Percentiles rank a stretch among this genome's conserved stretches.
Evolutionary conservation across 1,139 yeast genomes (phyloP).

Genomic region (Debaryomyces subglobosus): DNA sequence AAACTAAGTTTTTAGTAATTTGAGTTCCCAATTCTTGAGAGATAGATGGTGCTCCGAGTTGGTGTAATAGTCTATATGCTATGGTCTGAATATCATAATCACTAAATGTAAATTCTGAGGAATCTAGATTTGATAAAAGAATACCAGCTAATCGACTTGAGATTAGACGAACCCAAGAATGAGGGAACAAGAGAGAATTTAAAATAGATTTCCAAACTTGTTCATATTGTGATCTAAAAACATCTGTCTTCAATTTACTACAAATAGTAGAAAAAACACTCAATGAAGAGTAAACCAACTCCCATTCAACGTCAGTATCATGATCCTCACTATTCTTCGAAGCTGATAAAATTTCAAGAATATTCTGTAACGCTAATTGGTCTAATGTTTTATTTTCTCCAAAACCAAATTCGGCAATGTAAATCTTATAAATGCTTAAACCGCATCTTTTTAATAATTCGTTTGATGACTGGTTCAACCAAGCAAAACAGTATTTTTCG

Average conservation of each 20-base stretch:
- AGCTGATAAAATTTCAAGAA: conserved; percentile 42
- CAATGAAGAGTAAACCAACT: conserved; percentile 68
- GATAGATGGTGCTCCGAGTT: conserved; percentile 77
- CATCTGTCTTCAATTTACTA: conserved; percentile 29
- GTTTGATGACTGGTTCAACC: conserved; percentile 67
- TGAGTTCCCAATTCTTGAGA: conserved; percentile 67
- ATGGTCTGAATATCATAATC: conserved; percentile 59
- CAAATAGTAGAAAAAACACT: conserved; percentile 53
- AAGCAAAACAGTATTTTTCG: conserved; percentile 62
- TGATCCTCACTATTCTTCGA: conserved; percentile 32
- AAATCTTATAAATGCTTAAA: conserved; percentile 69
- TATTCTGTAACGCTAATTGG: conserved; percentile 37
- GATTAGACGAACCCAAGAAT: conserved; percentile 84
- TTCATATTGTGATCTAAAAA: conserved; percentile 33
- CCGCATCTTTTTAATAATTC: conserved; percentile 73
- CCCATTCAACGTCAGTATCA: conserved; percentile 63
- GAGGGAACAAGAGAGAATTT: conserved; percentile 74
- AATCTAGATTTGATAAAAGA: conserved; percentile 46
- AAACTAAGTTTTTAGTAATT: conserved; percentile 67
- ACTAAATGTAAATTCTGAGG: conserved; percentile 33
- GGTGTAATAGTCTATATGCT: conserved; percentile 71
- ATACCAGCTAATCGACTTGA: conserved; percentile 64
- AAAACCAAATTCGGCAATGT: conserved; percentile 53
- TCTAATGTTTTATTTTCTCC: conserved; percentile 43
- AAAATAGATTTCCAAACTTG: conserved; percentile 56